Conservation (phyloP, 78 protist genomes). For the Bodo saltans region DNA sequence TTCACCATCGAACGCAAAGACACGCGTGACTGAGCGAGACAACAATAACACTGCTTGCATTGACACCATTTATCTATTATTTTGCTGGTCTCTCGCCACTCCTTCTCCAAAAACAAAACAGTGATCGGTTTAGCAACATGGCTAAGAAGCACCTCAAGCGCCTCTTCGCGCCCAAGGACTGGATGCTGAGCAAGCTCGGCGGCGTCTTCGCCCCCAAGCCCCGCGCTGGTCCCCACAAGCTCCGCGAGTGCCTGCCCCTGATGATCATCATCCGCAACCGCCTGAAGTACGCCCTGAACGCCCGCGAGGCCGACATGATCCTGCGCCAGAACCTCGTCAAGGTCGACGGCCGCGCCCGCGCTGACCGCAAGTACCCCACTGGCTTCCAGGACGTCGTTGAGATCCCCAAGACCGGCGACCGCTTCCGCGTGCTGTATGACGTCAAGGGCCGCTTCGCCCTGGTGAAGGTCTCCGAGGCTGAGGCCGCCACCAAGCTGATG, state of each 20-base stretch:
- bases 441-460: conserved; percentile 96
- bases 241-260: conserved; percentile 97
- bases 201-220: conserved; percentile 95
- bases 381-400: conserved; percentile 98
- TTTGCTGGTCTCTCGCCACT: too few relatives aligned
- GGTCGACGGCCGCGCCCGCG: conserved; percentile 95
- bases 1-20: too few relatives aligned
- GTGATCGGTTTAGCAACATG: too few relatives aligned
- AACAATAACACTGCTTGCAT: too few relatives aligned
- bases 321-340: conserved; percentile 82
- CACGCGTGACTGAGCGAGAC: too few relatives aligned
- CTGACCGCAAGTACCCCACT: conserved; percentile 94
- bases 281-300: conserved; percentile 95
- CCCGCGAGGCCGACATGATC: conserved; percentile 87
- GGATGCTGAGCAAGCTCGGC: conserved; percentile 98
- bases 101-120: too few relatives aligned
- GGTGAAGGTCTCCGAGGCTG: conserved; percentile 85
- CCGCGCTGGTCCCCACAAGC: conserved; percentile 97
- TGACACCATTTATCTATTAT: too few relatives aligned
- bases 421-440: conserved; percentile 97
- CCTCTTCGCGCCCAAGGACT: conserved; percentile 92
- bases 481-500: conserved; percentile 92
- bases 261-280: conserved; percentile 91
- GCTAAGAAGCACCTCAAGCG: conserved; percentile 97
- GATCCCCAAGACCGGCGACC: conserved; percentile 90